Evolutionary conservation across 1,284 basidiomycete genomes (phyloP).

Genomic region (Pseudozyma sp.): DNA sequence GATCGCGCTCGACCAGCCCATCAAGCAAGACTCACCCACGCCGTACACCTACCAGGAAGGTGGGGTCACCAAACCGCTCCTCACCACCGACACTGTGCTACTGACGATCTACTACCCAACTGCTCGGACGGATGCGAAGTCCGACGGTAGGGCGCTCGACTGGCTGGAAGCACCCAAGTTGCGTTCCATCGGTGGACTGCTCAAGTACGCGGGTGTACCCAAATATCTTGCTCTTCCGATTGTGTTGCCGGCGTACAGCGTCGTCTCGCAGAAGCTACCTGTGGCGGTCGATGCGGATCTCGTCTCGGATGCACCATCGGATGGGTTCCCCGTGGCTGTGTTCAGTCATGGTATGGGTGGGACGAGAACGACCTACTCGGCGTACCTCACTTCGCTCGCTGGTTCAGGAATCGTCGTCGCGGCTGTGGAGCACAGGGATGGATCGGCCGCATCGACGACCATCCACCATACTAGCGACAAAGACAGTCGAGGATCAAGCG

Average conservation of each 20-base stretch:
- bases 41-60: conserved; percentile 36
- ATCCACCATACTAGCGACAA: conserved; percentile 29
- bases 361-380: conserved; percentile 54
- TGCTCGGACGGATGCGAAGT: not conserved
- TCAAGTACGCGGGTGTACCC: conserved; percentile 59
- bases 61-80: conserved; percentile 30
- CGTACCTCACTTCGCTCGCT: conserved; percentile 52
- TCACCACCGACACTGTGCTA: conserved; percentile 53
- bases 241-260: conserved; percentile 49
- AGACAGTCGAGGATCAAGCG: conserved; percentile 6
- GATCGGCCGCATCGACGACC: conserved; percentile 46
- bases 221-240: conserved; percentile 55
- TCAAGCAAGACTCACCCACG: conserved; percentile 25
- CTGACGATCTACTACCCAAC: conserved; percentile 61
- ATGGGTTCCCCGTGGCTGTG: conserved; percentile 51
- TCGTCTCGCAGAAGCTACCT: conserved; percentile 45
- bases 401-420: conserved; percentile 57
- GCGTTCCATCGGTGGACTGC: conserved; percentile 50
- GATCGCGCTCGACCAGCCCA: conserved; percentile 40
- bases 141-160: conserved; percentile 12
- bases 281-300: conserved; percentile 26
- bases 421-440: conserved; percentile 63
- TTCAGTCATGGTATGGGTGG: conserved; percentile 64
- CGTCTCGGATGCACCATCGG: conserved; percentile 2
- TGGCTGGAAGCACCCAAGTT: conserved; percentile 51